Evolutionary conservation across 2,329 filamentous ascomycete species (phyloP), one percentile per base, ranked within the genome.

Genomic region (Cercospora janseana): DNA sequence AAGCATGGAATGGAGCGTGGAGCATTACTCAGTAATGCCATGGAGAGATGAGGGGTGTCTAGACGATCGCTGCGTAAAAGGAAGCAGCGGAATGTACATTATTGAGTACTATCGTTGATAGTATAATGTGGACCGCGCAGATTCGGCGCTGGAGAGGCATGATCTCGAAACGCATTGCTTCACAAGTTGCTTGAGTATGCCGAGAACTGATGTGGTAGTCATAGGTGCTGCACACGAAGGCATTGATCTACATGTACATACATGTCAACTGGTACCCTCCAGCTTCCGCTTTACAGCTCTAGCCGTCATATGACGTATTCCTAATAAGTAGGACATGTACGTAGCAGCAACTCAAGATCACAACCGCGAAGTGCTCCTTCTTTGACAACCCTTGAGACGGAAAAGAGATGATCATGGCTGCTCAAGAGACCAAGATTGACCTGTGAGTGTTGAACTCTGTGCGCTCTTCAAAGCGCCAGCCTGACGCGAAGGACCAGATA

Each of bases 401-500:
- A n/a, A n/a, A 6, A 44, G 12, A 9, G 10, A n/a, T 10, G 2
- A 23, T 4, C 12, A 46, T 46, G 42, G 20, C 44, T n/a, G 20
- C 43, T 35, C 43, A 6, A 41, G 28, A 49, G 26, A 51, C 49
- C 2, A 32, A 51, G 2, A 47, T 51, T 24, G 49, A 51, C 35
- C 23, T 51, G 43, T 51, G 18, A 8, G 5, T 18, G n/a, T 4
- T 4, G 16, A 13, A 9, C 13, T 13, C 12, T 10, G n/a, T 26
- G 4, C 6, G 23, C 6, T 2, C n/a, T 9, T 18, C 8, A 2
- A 7, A 0, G 3, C 4, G 16, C n/a, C 26, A 29, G 6, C 6
- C 4, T 44, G 26, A 31, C n/a, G 13, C 0, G 2, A 6, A 31
- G 1, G 10, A 23, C 32, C 16, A 61, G 58, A n/a, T 64, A 64